Percentiles rank a stretch among this genome's conserved stretches.
These are phyloP conservation scores for Hygrocybe punicea DNA, from an alignment of 768 basidiomycete genomes.

Conservation along the genomic window DNA sequence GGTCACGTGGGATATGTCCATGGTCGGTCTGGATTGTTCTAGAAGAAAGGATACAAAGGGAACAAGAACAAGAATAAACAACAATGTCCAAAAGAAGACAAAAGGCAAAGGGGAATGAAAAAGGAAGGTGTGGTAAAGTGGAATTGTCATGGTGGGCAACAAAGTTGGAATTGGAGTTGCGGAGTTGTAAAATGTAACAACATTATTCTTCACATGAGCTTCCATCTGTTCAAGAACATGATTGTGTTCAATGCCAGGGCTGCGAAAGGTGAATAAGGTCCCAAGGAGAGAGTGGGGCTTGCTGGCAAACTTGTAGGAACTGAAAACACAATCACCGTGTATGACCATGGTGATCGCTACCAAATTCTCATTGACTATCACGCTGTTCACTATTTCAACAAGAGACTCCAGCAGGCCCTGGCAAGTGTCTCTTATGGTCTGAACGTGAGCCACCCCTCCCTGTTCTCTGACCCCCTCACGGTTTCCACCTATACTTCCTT, in stretches of 20 bases:
- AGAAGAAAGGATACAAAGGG: no score
- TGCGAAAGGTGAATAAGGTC: not conserved
- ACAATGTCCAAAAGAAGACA: no score
- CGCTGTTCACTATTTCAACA: constrained; percentile 13
- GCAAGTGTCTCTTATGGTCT: not conserved
- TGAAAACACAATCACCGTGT: constrained; percentile 9
- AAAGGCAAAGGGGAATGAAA: no score
- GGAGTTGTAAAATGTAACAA: no score
- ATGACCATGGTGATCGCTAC: constrained; percentile 11
- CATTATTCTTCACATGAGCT: constrained; percentile 9
- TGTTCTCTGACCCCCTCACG: constrained; percentile 7
- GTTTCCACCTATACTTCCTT: not conserved
- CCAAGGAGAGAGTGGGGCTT: constrained; percentile 6
- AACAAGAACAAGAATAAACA: no score
- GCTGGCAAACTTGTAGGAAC: not conserved
- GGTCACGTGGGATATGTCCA: no score
- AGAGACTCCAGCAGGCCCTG: not conserved
- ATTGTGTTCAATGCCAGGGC: constrained; percentile 10
- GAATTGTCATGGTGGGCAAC: no score
- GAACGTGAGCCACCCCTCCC: not conserved
- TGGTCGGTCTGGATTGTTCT: no score
- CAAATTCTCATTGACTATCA: constrained; percentile 12
- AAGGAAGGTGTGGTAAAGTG: no score
- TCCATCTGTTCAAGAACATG: constrained; percentile 7
- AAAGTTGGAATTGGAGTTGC: no score